Percentiles rank a stretch among this genome's conserved stretches.
Evolutionary conservation across 352 stramenopile species (phyloP).

Genomic region (Phytophthora vignae): DNA sequence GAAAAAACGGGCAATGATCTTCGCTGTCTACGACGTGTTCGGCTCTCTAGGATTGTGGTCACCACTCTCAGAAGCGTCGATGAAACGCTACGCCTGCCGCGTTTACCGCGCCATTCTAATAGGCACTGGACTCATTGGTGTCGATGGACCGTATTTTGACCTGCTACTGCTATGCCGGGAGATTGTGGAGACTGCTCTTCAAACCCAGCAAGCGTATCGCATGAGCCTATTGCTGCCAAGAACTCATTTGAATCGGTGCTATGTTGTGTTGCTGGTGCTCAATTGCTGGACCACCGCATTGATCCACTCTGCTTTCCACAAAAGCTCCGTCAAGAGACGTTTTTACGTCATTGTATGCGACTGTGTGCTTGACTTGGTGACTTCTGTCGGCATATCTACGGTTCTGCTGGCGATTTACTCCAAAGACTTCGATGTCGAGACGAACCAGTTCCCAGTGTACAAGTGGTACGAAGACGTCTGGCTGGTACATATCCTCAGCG

Average conservation of each 20-base stretch:
- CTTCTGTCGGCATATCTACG: constrained; percentile 25
- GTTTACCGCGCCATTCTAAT: constrained; percentile 10
- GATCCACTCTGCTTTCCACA: constrained; percentile 30
- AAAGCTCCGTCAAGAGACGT: constrained; percentile 11
- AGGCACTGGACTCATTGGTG: constrained; percentile 16
- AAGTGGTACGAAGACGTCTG: constrained; percentile 36
- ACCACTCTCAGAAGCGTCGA: not conserved
- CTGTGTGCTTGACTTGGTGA: constrained; percentile 28
- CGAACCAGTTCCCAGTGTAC: constrained; percentile 14
- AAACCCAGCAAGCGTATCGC: constrained; percentile 30
- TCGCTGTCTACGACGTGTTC: constrained; percentile 31
- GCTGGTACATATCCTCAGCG: constrained; percentile 40
- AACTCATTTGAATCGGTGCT: constrained; percentile 33
- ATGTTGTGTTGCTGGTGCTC: constrained; percentile 27
- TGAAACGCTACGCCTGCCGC: not conserved
- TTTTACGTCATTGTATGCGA: constrained; percentile 24
- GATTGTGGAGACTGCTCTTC: constrained; percentile 27
- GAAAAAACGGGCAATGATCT: not conserved
- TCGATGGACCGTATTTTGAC: constrained; percentile 28
- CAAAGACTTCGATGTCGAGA: not conserved
- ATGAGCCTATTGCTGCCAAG: constrained; percentile 32
- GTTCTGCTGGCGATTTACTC: constrained; percentile 6
- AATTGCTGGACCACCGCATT: constrained; percentile 41
- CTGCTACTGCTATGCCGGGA: constrained; percentile 22
- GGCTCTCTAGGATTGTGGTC: not conserved